Evolutionary conservation across 2,329 filamentous ascomycete species (phyloP).

Genomic region (Pseudogymnoascus sp.): DNA sequence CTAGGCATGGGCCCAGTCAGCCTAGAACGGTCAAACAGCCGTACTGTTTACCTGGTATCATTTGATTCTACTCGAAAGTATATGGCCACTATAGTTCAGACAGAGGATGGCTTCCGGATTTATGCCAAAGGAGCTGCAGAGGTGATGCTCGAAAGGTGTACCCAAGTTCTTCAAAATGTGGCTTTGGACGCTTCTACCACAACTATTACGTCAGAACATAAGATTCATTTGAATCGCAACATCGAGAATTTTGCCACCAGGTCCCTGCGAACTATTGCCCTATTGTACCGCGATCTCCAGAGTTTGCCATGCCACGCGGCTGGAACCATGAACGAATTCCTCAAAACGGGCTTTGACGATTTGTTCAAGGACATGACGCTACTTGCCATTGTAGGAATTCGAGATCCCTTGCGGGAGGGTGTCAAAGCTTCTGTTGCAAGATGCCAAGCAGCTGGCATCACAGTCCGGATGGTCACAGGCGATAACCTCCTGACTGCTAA

Average conservation of each 20-base stretch:
- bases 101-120: constrained; percentile 34
- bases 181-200: constrained; percentile 46
- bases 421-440: constrained; percentile 63
- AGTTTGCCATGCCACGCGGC: constrained; percentile 27
- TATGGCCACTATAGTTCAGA: constrained; percentile 54
- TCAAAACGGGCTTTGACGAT: background rate
- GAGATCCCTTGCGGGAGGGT: constrained; percentile 68
- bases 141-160: constrained; percentile 51
- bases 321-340: background rate
- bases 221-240: constrained; percentile 21
- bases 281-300: constrained; percentile 32
- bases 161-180: background rate
- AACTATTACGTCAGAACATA: constrained; percentile 41
- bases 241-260: constrained; percentile 32
- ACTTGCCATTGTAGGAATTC: constrained; percentile 67
- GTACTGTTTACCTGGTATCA: constrained; percentile 41
- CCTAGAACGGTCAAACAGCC: constrained; percentile 51
- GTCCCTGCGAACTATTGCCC: constrained; percentile 35
- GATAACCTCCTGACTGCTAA: constrained; percentile 74
- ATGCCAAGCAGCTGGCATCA: constrained; percentile 69
- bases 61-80: constrained; percentile 43
- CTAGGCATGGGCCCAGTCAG: constrained; percentile 54
- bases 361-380: constrained; percentile 50
- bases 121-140: constrained; percentile 59
- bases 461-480: constrained; percentile 73